These are phyloP conservation scores for Teunomyces panamensis DNA, from an alignment of 805 yeast genomes.

Conservation along the genomic window DNA sequence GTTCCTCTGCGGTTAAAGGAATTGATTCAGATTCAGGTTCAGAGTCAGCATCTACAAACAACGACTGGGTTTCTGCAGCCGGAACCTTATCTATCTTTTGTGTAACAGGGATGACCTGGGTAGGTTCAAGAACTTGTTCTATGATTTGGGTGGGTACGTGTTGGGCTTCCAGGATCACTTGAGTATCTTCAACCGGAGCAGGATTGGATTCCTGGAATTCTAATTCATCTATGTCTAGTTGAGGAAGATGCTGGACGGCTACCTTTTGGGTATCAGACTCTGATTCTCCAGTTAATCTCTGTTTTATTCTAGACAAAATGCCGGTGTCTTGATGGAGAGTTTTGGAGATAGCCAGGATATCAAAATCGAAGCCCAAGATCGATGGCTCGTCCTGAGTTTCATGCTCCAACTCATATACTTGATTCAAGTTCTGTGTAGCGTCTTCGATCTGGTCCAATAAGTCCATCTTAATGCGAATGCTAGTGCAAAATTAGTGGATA, in stretches of 20 bases:
- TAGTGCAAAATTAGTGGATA: neutral
- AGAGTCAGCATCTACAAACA: neutral
- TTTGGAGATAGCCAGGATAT: conserved; percentile 5
- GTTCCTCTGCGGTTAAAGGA: conserved; percentile 14
- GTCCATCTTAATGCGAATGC: conserved; percentile 7
- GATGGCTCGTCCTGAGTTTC: neutral
- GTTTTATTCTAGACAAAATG: conserved; percentile 4
- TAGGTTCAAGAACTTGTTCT: neutral
- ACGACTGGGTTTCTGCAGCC: neutral
- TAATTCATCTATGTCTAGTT: conserved; percentile 22
- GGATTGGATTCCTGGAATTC: conserved; percentile 9
- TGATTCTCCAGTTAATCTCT: conserved; percentile 1
- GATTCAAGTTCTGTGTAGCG: conserved; percentile 5
- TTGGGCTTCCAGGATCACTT: conserved; percentile 3
- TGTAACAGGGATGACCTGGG: neutral
- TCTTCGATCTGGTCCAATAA: conserved; percentile 11
- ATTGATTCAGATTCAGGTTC: neutral
- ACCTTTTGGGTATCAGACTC: neutral
- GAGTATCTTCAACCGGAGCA: neutral
- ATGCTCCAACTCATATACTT: conserved; percentile 3
- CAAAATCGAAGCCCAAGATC: conserved; percentile 3
- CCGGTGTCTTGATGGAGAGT: conserved; percentile 3
- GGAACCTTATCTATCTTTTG: neutral
- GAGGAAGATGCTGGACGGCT: conserved; percentile 28
- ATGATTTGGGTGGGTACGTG: conserved; percentile 8